These are phyloP conservation scores for Salix udensis DNA, from an alignment of 345 rosid genomes.

Conservation along the genomic window DNA sequence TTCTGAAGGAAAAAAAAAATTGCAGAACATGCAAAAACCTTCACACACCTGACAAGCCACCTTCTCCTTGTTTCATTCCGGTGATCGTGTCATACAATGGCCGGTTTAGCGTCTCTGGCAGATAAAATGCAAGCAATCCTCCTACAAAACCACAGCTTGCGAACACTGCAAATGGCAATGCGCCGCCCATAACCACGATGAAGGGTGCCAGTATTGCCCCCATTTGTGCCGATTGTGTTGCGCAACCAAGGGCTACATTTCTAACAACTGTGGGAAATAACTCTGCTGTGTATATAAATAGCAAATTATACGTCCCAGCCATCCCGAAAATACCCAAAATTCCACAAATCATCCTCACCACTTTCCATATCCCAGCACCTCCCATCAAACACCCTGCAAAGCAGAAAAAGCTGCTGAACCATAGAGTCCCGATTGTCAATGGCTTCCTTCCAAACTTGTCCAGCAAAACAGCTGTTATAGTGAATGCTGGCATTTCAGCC, in stretches of 20 bases:
- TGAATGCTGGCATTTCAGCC: slow-evolving; percentile 81
- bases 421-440: slow-evolving; percentile 61
- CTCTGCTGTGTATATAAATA: slow-evolving; percentile 81
- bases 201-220: slow-evolving; percentile 88
- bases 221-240: slow-evolving; percentile 78
- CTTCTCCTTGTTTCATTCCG: slow-evolving; percentile 67
- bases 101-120: slow-evolving; percentile 81
- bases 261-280: slow-evolving; percentile 89
- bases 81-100: slow-evolving; percentile 82
- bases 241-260: slow-evolving; percentile 81
- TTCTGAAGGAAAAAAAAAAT: background rate
- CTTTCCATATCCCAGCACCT: slow-evolving; percentile 53
- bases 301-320: slow-evolving; percentile 83
- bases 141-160: slow-evolving; percentile 59
- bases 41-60: slow-evolving; percentile 6
- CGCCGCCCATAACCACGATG: slow-evolving; percentile 75
- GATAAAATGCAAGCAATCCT: slow-evolving; percentile 66
- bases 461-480: slow-evolving; percentile 66
- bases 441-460: slow-evolving; percentile 80
- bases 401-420: slow-evolving; percentile 82
- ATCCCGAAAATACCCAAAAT: slow-evolving; percentile 75
- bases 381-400: slow-evolving; percentile 43
- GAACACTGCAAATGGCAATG: slow-evolving; percentile 64
- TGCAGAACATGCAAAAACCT: background rate
- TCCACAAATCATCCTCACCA: slow-evolving; percentile 61